Percentiles rank a stretch among this genome's conserved stretches.
phyloP scores from a whole-genome alignment of 2,329 filamentous ascomycete genomes.

The Myriosclerotinia curreyana region DNA sequence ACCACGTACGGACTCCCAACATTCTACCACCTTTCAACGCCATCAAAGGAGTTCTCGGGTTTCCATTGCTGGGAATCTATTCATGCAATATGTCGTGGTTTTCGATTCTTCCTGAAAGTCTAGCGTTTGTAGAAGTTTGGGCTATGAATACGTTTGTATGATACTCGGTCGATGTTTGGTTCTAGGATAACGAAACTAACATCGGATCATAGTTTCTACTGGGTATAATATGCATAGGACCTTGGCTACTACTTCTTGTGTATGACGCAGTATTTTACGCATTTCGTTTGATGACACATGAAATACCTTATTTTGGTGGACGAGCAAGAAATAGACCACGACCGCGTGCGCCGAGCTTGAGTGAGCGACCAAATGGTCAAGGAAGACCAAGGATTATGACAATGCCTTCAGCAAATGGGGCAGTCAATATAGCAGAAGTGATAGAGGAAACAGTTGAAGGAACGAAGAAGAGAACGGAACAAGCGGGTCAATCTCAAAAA shows the following conservation, averaged over 20 bases:
- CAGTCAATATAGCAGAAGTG: slow-evolving; percentile 18
- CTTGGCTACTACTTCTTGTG: slow-evolving; percentile 59
- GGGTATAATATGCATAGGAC: slow-evolving; percentile 57
- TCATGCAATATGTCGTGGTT: slow-evolving; percentile 57
- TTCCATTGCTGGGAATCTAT: not conserved
- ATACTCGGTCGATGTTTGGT: slow-evolving; percentile 7
- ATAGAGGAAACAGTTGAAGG: slow-evolving; percentile 23
- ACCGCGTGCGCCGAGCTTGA: slow-evolving; percentile 60
- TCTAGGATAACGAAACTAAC: slow-evolving; percentile 24
- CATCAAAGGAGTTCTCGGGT: too few relatives aligned
- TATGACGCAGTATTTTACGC: slow-evolving; percentile 64
- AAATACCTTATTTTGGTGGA: slow-evolving; percentile 59
- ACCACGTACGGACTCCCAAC: not conserved
- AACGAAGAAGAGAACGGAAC: slow-evolving; percentile 28
- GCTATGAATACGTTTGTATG: slow-evolving; percentile 53
- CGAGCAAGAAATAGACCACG: slow-evolving; percentile 56
- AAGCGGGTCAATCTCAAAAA: slow-evolving; percentile 26
- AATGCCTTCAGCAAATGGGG: slow-evolving; percentile 20
- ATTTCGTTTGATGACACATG: slow-evolving; percentile 55
- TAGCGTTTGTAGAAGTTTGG: slow-evolving; percentile 60
- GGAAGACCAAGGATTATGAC: slow-evolving; percentile 36
- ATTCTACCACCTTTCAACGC: not conserved
- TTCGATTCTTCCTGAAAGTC: slow-evolving; percentile 59
- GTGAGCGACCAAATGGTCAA: slow-evolving; percentile 53
- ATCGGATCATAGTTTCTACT: slow-evolving; percentile 53